A percentile compares a stretch with the other conserved stretches of the same genome.
These are phyloP conservation scores for Cytospora mali DNA, from an alignment of 2,329 filamentous ascomycete species.

Conservation along the genomic window DNA sequence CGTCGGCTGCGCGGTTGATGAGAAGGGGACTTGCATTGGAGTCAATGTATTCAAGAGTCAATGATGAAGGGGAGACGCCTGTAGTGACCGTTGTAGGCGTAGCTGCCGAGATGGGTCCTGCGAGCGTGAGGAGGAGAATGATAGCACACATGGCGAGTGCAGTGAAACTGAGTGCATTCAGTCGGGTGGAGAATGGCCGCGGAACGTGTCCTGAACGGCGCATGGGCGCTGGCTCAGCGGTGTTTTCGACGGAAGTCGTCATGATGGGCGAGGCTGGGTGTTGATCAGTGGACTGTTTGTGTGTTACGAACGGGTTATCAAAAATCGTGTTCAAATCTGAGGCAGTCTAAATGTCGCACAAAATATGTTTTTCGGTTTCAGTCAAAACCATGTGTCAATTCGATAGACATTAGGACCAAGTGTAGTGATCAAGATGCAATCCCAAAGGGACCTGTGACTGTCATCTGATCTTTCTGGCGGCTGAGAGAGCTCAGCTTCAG, in stretches of 20 bases:
- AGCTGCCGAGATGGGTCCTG: neutral
- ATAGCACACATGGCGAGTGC: neutral
- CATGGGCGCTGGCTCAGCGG: neutral
- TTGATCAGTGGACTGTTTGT: neutral
- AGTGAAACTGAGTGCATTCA: neutral
- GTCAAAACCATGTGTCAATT: neutral
- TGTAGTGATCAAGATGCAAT: no score
- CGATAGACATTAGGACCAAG: neutral
- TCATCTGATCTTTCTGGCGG: no score
- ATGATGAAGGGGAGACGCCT: neutral
- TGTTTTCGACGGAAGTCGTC: neutral
- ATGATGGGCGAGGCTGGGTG: neutral
- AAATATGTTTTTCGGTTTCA: neutral
- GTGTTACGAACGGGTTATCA: neutral
- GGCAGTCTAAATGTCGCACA: neutral
- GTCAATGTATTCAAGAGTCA: neutral
- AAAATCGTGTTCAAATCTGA: neutral
- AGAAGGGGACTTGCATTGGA: neutral
- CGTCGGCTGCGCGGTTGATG: neutral
- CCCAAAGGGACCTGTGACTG: no score
- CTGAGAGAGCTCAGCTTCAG: no score
- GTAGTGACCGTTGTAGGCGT: neutral
- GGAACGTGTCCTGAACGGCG: neutral
- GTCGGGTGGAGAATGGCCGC: neutral
- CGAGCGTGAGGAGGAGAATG: neutral